phyloP scores from a whole-genome alignment of 2,329 filamentous ascomycete species.

The Penicillium sp. region DNA sequence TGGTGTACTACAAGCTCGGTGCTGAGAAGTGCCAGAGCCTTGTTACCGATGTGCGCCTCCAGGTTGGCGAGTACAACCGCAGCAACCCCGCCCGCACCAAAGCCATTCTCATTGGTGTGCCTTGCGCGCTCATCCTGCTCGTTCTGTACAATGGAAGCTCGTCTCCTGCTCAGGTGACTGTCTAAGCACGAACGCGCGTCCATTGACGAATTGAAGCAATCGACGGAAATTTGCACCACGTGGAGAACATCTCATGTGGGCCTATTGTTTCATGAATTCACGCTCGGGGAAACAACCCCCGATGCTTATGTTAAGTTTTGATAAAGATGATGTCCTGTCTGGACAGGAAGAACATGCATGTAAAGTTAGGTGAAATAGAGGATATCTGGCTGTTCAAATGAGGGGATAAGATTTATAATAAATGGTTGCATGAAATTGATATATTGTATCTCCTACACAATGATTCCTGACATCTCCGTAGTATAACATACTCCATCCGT shows the following conservation, averaged over 20 bases:
- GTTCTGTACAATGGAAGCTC: slow-evolving; percentile 24
- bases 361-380: slow-evolving; percentile 27
- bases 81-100: slow-evolving; percentile 25
- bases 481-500: too few relatives aligned
- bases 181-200: slow-evolving; percentile 9
- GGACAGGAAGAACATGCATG: slow-evolving; percentile 21
- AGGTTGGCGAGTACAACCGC: slow-evolving; percentile 29
- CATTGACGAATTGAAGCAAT: slow-evolving; percentile 4
- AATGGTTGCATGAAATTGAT: slow-evolving; percentile 10
- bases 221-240: slow-evolving; percentile 2
- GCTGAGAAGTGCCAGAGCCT: slow-evolving; percentile 54
- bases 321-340: slow-evolving; percentile 22
- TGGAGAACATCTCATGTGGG: background rate
- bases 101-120: slow-evolving; percentile 19
- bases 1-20: slow-evolving; percentile 66
- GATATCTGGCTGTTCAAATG: slow-evolving; percentile 2
- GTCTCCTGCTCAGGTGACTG: slow-evolving; percentile 17
- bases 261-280: slow-evolving; percentile 10
- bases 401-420: slow-evolving; percentile 9
- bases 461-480: too few relatives aligned
- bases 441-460: background rate
- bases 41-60: slow-evolving; percentile 44
- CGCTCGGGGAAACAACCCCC: slow-evolving; percentile 2
- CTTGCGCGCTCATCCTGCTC: slow-evolving; percentile 18
- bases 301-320: slow-evolving; percentile 15